Conservation (phyloP, 23 red algal species). For the Cyanidium caldarium region DNA sequence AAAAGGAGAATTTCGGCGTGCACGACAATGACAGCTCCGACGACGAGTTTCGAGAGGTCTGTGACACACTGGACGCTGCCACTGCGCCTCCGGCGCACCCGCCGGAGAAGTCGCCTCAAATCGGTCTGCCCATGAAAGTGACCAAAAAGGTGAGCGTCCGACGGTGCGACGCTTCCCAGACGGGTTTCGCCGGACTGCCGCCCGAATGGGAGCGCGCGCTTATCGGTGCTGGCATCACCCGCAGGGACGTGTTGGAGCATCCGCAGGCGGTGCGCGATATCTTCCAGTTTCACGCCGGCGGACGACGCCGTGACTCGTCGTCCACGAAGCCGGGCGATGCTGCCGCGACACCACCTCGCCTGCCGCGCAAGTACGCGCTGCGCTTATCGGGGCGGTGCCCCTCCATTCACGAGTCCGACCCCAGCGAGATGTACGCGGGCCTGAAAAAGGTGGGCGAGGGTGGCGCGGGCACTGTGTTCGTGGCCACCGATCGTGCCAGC, state of each 20-base stretch:
- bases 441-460: conserved; percentile 83
- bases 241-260: conserved; percentile 38
- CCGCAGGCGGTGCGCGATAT: conserved; percentile 67
- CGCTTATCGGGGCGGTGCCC: conserved; percentile 29
- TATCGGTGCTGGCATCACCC: conserved; percentile 55
- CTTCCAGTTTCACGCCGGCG: conserved; percentile 31
- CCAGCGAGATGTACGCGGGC: conserved; percentile 39
- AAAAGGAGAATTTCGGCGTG: too few species aligned
- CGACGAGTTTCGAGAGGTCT: too few species aligned
- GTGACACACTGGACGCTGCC: too few species aligned
- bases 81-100: too few species aligned
- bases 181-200: conserved; percentile 75
- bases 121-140: conserved; percentile 50
- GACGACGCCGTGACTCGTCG: neutral
- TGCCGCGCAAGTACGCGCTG: neutral
- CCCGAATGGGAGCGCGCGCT: conserved; percentile 72
- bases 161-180: conserved; percentile 27
- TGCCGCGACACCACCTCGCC: conserved; percentile 4
- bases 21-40: too few species aligned
- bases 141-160: conserved; percentile 65
- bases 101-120: neutral
- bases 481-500: conserved; percentile 17
- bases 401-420: conserved; percentile 41
- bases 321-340: neutral
- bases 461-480: conserved; percentile 59